A percentile compares a stretch with the other conserved stretches of the same genome.
These are phyloP conservation scores for Chalciporus piperatus DNA, from an alignment of 768 basidiomycete species.

Conservation along the genomic window DNA sequence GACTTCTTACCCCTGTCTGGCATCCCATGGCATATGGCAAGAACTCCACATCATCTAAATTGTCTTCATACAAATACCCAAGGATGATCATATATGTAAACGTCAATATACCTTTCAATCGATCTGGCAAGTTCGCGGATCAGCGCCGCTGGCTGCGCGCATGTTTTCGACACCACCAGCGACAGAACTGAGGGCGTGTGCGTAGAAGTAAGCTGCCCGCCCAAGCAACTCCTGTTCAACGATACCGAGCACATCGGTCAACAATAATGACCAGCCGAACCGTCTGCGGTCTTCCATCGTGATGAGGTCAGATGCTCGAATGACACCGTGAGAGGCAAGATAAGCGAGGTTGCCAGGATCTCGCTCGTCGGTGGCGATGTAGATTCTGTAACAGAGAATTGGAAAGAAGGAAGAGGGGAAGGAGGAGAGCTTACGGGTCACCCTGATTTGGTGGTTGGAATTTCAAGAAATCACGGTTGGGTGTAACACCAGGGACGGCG, in stretches of 20 bases:
- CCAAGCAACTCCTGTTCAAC: conserved; percentile 44
- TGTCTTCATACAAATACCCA: not conserved
- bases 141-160: conserved; percentile 39
- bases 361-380: conserved; percentile 43
- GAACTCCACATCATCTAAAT: not conserved
- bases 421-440: conserved; percentile 17
- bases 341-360: conserved; percentile 32
- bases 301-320: conserved; percentile 41
- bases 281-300: conserved; percentile 40
- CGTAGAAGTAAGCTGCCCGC: conserved; percentile 40
- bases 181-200: conserved; percentile 40
- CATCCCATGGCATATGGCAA: not conserved
- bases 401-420: no score
- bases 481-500: conserved; percentile 18
- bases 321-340: conserved; percentile 34
- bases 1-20: no score
- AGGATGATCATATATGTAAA: not conserved
- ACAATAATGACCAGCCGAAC: conserved; percentile 42
- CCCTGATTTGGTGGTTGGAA: conserved; percentile 15
- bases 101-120: conserved; percentile 25
- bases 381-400: conserved; percentile 22
- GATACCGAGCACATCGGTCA: conserved; percentile 42
- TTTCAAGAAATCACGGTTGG: conserved; percentile 16
- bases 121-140: conserved; percentile 36
- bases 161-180: conserved; percentile 42